Conservation (phyloP, 129 eudicot species). For the sunflower (Helianthus annuus) region HanXRQr2.0-SUNRISE NC_035441.2:120623771-120624270, state of each 20-base stretch:
- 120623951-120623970: conserved; percentile 41
- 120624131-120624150: conserved; percentile 28
- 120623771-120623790: conserved; percentile 56
- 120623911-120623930: conserved; percentile 44
- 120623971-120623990: neutral
- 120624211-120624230: conserved; percentile 37
- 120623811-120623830: conserved; percentile 9
- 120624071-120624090: conserved; percentile 37
- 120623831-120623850: neutral
- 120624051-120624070: neutral
- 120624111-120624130: conserved; percentile 25
- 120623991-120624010: neutral
- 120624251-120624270: conserved; percentile 36
- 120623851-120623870: conserved; percentile 12
- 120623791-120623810: conserved; percentile 47
- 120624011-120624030: neutral
- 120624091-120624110: conserved; percentile 30
- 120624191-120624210: conserved; percentile 27
- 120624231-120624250: conserved; percentile 63
- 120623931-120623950: conserved; percentile 42
- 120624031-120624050: conserved; percentile 6
- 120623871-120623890: conserved; percentile 1
- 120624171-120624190: conserved; percentile 27
- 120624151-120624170: conserved; percentile 45
- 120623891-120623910: neutral